Base-by-base conservation (phyloP, 352 stramenopile genomes). In the Globisporangium perplexum region DNA sequence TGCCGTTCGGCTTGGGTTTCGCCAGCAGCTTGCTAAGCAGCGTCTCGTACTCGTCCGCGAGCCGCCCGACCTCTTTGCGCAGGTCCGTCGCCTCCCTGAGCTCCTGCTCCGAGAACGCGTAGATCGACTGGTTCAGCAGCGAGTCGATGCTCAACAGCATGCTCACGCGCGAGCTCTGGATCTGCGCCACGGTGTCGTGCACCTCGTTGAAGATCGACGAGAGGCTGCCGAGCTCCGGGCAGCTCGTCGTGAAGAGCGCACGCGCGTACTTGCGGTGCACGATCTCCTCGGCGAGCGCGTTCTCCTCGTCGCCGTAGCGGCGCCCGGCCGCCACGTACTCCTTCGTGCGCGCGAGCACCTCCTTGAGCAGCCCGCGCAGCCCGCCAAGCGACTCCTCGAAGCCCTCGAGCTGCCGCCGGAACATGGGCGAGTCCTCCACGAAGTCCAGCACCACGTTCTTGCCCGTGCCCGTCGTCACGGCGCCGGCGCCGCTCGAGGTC, bases 401-500 rank as follows among this genome's bases (percentile, higher is more conserved):
- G 20, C 75, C 69, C 51, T 95, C 85, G 18, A 95, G 44, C 47
- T 91, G 80, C 5, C 82, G 71, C 0, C 85, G 68, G 55, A 93
- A 95, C 81, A 91, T 91, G 44, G 85, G 85, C 52, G 85, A 95
- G 64, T 95, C 85, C 47, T 88, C 78, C 7, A 89, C 79, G 60
- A 86, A 95, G 64, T 95, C 80, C 33, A 95, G 68, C 53, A 88
- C 83, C 38, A 95, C 74, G 53, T 93, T 89, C 51, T 88, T 85
- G 23, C 84, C 73, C 22, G 72, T 68, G 17, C 70, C 55, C 1
- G 65, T 56, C 50, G 70, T 60, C 43, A 87, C 57, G 2, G 15
- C 42, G n/a, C 36, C 49, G 12, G 17, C 53, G 28, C 22, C 33
- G n/a, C 62, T 63, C 17, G 62, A 47, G 10, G 54, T 36, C 2